Evolutionary conservation across 148 eudicot genomes (phyloP), one percentile per base, ranked within the genome.

Genomic region (Fallopia convolvulus): DNA sequence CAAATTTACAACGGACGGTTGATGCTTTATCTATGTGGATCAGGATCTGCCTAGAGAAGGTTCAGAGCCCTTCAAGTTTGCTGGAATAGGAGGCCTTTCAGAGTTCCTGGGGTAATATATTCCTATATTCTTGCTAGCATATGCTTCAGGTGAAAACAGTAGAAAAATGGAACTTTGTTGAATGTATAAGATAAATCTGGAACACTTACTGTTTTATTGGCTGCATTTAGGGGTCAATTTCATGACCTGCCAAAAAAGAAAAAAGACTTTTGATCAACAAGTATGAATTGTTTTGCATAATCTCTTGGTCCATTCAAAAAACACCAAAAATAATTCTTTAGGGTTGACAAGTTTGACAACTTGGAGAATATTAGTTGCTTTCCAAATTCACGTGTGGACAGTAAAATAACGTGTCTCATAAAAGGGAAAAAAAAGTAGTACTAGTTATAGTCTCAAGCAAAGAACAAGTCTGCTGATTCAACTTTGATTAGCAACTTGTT

Each of bases 31-130:
- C 21, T 63, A 63, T 44, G 20, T 46, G 73, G 75, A 79, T 76
- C 88, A 92, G 99, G 99, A 95, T 87, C 89, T 95, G 48, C 91
- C 80, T 66, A 86, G 97, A 83, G 99, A 92, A 84, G 99, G 99
- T 78, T 86, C 99, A 58, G 88, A 89, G 75, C 97, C 99, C 70
- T 91, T 95, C 77, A 92, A 87, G 87, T 86, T 92, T 73, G 97
- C 99, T 39, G 97, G 99, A 77, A 88, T 95, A 72, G 99, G 99
- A 48, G 99, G 99, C 23, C 84, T 95, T 65, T 95, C 99, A 41
- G 99, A 88, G 84, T 91, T 92, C 80, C 93, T 94, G 0, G 98
- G 98, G 97, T 92, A 79, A 47, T 85, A 26, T 61, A 49, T 44
- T 65, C n/a, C 17, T n/a, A n/a, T 75, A 39, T 68, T 66, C 49